phyloP scores from a whole-genome alignment of 2,329 filamentous ascomycete species.

The Pyrenochaeta sp. region DNA sequence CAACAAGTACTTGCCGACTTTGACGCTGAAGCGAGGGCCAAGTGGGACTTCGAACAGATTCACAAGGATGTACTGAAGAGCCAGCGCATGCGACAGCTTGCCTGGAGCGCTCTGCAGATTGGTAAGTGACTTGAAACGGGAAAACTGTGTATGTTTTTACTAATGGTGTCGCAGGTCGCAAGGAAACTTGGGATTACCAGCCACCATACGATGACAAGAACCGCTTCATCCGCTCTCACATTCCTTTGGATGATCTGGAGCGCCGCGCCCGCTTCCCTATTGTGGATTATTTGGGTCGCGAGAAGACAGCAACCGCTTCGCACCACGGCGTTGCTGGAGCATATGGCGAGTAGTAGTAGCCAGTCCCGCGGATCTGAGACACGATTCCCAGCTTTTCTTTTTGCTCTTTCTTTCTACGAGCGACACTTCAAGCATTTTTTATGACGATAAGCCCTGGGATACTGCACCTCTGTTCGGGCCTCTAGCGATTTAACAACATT shows the following conservation, averaged over 20 bases:
- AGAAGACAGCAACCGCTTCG: constrained; percentile 39
- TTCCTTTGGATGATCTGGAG: constrained; percentile 82
- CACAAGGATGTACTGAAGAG: constrained; percentile 76
- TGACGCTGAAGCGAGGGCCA: constrained; percentile 72
- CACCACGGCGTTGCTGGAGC: constrained; percentile 48
- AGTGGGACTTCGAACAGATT: constrained; percentile 84
- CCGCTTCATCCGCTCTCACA: constrained; percentile 81
- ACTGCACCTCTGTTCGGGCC: too few species aligned
- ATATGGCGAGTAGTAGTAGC: constrained; percentile 44
- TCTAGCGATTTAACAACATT: too few species aligned
- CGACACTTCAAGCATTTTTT: too few species aligned
- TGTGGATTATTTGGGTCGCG: constrained; percentile 55
- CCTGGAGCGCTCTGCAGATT: constrained; percentile 79
- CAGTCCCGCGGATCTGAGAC: too few species aligned
- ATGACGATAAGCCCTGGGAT: too few species aligned
- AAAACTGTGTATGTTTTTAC: background rate
- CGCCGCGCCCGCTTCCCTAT: constrained; percentile 75
- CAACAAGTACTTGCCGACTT: constrained; percentile 65
- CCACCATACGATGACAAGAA: constrained; percentile 73
- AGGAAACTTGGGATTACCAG: constrained; percentile 84
- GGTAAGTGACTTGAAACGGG: constrained; percentile 55
- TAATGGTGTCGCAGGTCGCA: constrained; percentile 25
- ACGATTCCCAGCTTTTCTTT: too few species aligned
- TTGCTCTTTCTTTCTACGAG: too few species aligned
- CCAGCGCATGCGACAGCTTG: constrained; percentile 79